Conservation (phyloP, 768 basidiomycete genomes). For the Mycena belliarum region DNA sequence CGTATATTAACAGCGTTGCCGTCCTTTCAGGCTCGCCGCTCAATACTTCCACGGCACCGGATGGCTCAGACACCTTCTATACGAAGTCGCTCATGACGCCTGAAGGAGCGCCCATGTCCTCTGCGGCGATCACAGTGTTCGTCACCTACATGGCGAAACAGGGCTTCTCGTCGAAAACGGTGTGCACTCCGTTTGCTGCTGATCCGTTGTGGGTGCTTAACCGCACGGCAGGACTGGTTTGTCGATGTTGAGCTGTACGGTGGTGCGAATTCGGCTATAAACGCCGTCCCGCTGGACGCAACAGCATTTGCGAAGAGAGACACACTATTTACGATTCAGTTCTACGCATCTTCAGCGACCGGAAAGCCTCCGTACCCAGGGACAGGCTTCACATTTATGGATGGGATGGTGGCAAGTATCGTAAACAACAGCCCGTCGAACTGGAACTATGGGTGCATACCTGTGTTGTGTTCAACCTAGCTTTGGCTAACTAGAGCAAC, state of each 20-base stretch:
- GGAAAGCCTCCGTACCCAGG: constrained; percentile 32
- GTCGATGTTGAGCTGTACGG: constrained; percentile 33
- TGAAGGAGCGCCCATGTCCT: constrained; percentile 31
- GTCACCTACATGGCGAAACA: constrained; percentile 40
- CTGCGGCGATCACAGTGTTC: constrained; percentile 36
- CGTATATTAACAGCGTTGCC: constrained; percentile 35
- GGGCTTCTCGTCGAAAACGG: constrained; percentile 36
- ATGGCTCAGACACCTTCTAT: constrained; percentile 43
- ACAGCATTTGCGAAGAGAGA: constrained; percentile 37
- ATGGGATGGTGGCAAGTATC: constrained; percentile 39
- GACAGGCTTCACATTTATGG: constrained; percentile 43
- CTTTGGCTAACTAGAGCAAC: background rate
- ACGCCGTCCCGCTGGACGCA: constrained; percentile 26
- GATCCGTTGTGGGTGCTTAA: background rate
- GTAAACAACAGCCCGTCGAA: constrained; percentile 34
- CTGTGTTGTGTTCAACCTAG: background rate
- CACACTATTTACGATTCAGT: constrained; percentile 36
- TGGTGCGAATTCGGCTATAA: constrained; percentile 35
- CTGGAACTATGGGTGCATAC: constrained; percentile 39
- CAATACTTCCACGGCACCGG: constrained; percentile 30
- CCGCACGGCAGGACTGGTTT: constrained; percentile 27
- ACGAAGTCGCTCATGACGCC: constrained; percentile 45
- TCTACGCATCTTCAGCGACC: constrained; percentile 34
- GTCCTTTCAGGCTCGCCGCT: constrained; percentile 31
- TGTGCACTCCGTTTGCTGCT: background rate